Evolutionary conservation across 345 rosid species (phyloP), one percentile per base, ranked within the genome.

Genomic region (Brassica cretica): DNA sequence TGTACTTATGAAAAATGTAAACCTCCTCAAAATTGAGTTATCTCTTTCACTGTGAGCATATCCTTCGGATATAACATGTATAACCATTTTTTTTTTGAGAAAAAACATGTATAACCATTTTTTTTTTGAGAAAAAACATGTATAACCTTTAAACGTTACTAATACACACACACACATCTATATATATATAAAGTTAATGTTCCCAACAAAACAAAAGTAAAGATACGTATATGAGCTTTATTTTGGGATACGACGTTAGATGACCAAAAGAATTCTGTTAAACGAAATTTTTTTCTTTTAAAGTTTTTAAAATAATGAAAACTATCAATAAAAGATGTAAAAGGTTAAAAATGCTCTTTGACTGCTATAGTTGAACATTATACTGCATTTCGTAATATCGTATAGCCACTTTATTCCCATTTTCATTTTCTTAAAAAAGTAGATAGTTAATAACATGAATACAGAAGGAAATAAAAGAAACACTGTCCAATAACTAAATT

Each of bases 311-410:
- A 74, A 70, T 55, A 53, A 15, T 64, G 30, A 69, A 72, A 80
- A 73, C 7, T 80, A 79, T 79, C 74, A 74, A 49, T 49, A 14
- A 49, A 49, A 80, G 79, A 64, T 56, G 75, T 70, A 74, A 74
- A 70, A 80, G 79, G 62, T 74, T 39, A 64, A 64, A 55, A 68
- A 12, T 63, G 71, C 71, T 64, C 74, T 69, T 80, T 80, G 82
- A 80, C 82, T 80, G 82, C 76, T 41, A 80, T 74, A 70, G 82
- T 80, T n/a, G 79, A 80, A 70, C 9, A 70, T 49, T 68, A 66
- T 63, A 79, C 79, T 70, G 70, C 30, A n/a, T 33, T 73, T 41
- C 37, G 37, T 33, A 5, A 33, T 37, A 7, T 78, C 68, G 51
- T 68, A 67, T 78, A 66, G 1, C 63, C 24, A 68, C 82, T 79